phyloP scores from a whole-genome alignment of 208 protist species.

The Balamuthia mandrillaris region DNA sequence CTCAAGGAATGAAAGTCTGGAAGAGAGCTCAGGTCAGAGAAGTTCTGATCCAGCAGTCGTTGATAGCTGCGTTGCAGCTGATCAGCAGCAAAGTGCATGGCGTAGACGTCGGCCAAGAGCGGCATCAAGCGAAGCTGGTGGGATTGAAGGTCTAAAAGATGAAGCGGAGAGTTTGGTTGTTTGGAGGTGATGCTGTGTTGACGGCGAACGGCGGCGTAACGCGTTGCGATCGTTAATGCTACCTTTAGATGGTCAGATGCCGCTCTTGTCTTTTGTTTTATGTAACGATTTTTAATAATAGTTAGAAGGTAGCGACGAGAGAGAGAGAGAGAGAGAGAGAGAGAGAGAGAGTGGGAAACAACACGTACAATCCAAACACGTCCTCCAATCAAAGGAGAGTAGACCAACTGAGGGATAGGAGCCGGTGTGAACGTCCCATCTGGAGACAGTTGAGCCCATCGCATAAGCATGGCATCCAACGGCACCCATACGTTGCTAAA shows the following conservation, averaged over 20 bases:
- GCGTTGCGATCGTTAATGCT: slow-evolving; percentile 47
- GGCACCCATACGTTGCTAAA: slow-evolving; percentile 60
- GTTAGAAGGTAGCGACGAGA: no score
- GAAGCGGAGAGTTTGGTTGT: neutral
- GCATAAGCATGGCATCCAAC: slow-evolving; percentile 42
- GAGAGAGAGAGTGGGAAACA: neutral
- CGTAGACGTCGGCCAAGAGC: neutral
- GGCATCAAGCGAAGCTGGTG: slow-evolving; percentile 14
- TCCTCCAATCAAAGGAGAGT: slow-evolving; percentile 15
- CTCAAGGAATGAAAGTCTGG: slow-evolving; percentile 20
- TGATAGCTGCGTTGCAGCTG: neutral
- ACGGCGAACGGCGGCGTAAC: slow-evolving; percentile 50
- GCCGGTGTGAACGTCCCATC: slow-evolving; percentile 35
- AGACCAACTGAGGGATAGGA: slow-evolving; percentile 21
- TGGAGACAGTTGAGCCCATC: slow-evolving; percentile 32
- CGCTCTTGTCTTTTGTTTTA: slow-evolving; percentile 5
- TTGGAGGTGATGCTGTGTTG: slow-evolving; percentile 21
- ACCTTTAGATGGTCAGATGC: slow-evolving; percentile 21
- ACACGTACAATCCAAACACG: slow-evolving; percentile 3
- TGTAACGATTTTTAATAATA: no score
- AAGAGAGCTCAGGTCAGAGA: neutral
- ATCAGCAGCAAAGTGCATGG: neutral
- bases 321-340: no score
- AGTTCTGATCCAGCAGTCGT: neutral
- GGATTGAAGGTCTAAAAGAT: slow-evolving; percentile 7